These are phyloP conservation scores for Exobasidium rhododendri DNA, from an alignment of 1,284 basidiomycete species.

Conservation along the genomic window DNA sequence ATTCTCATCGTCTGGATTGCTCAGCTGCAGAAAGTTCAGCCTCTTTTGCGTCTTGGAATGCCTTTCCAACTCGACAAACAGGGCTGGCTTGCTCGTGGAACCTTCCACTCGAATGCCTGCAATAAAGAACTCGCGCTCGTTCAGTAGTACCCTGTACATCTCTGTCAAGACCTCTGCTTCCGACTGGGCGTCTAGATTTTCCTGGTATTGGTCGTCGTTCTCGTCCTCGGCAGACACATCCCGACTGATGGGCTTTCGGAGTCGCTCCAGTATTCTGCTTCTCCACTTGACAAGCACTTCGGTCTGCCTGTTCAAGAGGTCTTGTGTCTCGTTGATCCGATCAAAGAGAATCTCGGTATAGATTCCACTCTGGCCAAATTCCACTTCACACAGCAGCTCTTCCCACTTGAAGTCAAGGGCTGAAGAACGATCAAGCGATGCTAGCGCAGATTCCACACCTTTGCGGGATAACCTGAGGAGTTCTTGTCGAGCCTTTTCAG, in stretches of 20 bases:
- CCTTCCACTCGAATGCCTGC: slow-evolving; percentile 38
- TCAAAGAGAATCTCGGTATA: slow-evolving; percentile 5
- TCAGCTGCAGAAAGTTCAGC: slow-evolving; percentile 20
- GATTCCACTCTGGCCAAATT: slow-evolving; percentile 7
- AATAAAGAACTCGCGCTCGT: slow-evolving; percentile 44
- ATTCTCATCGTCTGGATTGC: slow-evolving; percentile 15
- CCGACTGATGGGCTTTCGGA: slow-evolving; percentile 42
- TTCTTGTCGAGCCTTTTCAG: slow-evolving; percentile 38
- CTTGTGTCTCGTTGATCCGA: slow-evolving; percentile 7
- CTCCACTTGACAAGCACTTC: slow-evolving; percentile 38
- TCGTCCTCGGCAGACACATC: slow-evolving; percentile 43
- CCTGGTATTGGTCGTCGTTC: slow-evolving; percentile 49
- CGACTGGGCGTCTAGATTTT: slow-evolving; percentile 48
- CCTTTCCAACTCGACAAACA: slow-evolving; percentile 38
- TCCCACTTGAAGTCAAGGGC: slow-evolving; percentile 3
- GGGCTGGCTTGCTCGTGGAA: slow-evolving; percentile 32
- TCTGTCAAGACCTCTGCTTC: slow-evolving; percentile 49
- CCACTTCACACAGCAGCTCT: background rate
- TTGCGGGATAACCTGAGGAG: slow-evolving; percentile 36
- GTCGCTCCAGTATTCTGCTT: slow-evolving; percentile 26
- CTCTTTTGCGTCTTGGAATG: slow-evolving; percentile 21
- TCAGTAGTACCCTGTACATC: slow-evolving; percentile 47
- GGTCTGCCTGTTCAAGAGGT: slow-evolving; percentile 35
- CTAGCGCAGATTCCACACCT: slow-evolving; percentile 22
- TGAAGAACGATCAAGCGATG: background rate